These are phyloP conservation scores for Botrytis elliptica DNA, from an alignment of 2,329 filamentous ascomycete genomes.

Conservation along the genomic window DNA sequence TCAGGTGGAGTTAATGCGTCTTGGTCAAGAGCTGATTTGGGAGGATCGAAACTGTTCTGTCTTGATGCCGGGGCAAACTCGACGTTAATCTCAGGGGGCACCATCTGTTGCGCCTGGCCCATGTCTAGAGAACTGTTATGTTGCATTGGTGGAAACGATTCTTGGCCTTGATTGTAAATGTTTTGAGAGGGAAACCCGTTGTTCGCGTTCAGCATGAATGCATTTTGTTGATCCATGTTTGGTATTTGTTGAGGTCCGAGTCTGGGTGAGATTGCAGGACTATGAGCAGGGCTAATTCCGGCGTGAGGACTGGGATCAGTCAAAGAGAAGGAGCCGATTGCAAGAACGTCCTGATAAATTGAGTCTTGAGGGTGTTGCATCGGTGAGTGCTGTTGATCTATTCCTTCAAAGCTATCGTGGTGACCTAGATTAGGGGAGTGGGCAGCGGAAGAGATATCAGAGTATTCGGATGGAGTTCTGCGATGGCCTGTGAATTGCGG, in stretches of 20 bases:
- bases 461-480: constrained; percentile 84
- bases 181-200: constrained; percentile 51
- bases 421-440: constrained; percentile 79
- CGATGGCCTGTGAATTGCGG: constrained; percentile 75
- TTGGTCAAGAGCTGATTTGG: constrained; percentile 62
- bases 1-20: constrained; percentile 84
- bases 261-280: constrained; percentile 63
- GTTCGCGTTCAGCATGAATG: constrained; percentile 48
- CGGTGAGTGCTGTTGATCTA: constrained; percentile 72
- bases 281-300: constrained; percentile 75
- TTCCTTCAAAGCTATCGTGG: constrained; percentile 75
- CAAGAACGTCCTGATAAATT: constrained; percentile 75
- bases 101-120: constrained; percentile 71
- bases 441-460: constrained; percentile 82
- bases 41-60: constrained; percentile 63
- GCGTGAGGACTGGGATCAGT: constrained; percentile 65
- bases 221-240: constrained; percentile 48
- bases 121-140: constrained; percentile 56
- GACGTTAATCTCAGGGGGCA: constrained; percentile 91
- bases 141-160: constrained; percentile 48
- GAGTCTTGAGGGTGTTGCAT: constrained; percentile 73
- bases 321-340: constrained; percentile 77
- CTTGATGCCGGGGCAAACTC: constrained; percentile 79
- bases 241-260: constrained; percentile 57
- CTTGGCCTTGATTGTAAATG: constrained; percentile 50